Evolutionary conservation across 805 yeast species (phyloP).

Genomic region (Candida silvatica): DNA sequence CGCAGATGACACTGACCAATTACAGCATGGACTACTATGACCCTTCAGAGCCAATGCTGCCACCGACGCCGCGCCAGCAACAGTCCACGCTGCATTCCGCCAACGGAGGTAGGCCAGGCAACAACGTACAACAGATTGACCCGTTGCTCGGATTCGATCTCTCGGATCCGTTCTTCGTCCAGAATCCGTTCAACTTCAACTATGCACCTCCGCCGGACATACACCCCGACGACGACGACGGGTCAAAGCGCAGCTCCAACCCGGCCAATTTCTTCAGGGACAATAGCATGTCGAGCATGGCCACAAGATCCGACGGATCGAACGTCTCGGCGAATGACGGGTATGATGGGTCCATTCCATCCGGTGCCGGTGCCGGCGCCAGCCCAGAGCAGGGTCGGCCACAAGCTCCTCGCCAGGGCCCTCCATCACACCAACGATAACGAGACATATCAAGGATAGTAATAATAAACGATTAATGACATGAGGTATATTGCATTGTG

Average conservation of each 20-base stretch:
- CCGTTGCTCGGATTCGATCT: constrained; percentile 32
- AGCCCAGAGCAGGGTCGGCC: too few species aligned
- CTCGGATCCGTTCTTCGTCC: constrained; percentile 44
- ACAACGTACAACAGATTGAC: constrained; percentile 1
- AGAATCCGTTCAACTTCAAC: constrained; percentile 39
- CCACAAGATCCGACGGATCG: not conserved
- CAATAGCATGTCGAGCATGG: not conserved
- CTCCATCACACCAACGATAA: too few species aligned
- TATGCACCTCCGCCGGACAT: constrained; percentile 15
- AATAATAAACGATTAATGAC: too few species aligned
- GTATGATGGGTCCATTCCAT: too few species aligned
- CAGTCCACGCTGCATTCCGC: constrained; percentile 4
- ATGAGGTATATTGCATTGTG: too few species aligned
- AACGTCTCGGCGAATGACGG: not conserved
- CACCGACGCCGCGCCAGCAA: constrained; percentile 3
- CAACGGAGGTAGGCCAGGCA: constrained; percentile 1
- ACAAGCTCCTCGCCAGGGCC: too few species aligned
- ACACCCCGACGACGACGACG: not conserved
- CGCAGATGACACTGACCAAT: constrained; percentile 4
- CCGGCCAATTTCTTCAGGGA: constrained; percentile 1
- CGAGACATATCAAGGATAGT: too few species aligned
- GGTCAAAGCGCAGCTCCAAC: not conserved
- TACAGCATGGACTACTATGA: constrained; percentile 18
- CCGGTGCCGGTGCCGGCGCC: too few species aligned
- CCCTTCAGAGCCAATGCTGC: constrained; percentile 14